Percentiles rank a stretch among this genome's conserved stretches.
Conservation (phyloP, 768 basidiomycete species). For the Boletus sp. region DNA sequence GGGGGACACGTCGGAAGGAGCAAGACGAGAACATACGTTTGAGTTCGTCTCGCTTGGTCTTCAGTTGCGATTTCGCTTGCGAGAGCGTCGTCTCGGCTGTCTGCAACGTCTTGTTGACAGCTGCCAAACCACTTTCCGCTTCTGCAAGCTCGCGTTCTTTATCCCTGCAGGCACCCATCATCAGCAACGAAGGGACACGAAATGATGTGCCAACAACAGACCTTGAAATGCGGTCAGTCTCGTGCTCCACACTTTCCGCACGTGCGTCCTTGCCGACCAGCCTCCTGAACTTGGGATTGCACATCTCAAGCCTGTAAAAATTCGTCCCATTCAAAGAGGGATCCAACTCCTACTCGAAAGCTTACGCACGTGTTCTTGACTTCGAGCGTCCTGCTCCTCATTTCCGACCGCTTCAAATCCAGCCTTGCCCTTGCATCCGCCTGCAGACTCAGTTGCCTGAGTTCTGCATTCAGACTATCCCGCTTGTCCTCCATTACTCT, state of each 20-base stretch:
- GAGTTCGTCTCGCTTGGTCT: slow-evolving; percentile 58
- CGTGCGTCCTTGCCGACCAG: slow-evolving; percentile 58
- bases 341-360: background rate
- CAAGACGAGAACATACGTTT: slow-evolving; percentile 42
- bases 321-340: background rate
- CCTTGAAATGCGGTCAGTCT: slow-evolving; percentile 58
- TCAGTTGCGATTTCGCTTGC: slow-evolving; percentile 57
- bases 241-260: slow-evolving; percentile 68
- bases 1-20: background rate
- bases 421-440: slow-evolving; percentile 79
- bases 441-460: slow-evolving; percentile 69
- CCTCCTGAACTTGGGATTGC: slow-evolving; percentile 59
- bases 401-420: slow-evolving; percentile 67
- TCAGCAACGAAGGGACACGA: background rate
- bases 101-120: slow-evolving; percentile 56
- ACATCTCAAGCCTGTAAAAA: slow-evolving; percentile 54
- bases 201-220: slow-evolving; percentile 37
- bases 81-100: slow-evolving; percentile 60
- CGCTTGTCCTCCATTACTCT: slow-evolving; percentile 63
- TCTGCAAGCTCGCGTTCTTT: slow-evolving; percentile 59
- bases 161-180: slow-evolving; percentile 41
- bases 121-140: slow-evolving; percentile 31
- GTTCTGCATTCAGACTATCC: slow-evolving; percentile 67
- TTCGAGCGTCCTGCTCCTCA: slow-evolving; percentile 61
- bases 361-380: slow-evolving; percentile 61